A percentile compares a stretch with the other conserved stretches of the same genome.
Evolutionary conservation across 441 rosid genomes (phyloP).

Genomic region (Pelargonium myrrhifolium): DNA sequence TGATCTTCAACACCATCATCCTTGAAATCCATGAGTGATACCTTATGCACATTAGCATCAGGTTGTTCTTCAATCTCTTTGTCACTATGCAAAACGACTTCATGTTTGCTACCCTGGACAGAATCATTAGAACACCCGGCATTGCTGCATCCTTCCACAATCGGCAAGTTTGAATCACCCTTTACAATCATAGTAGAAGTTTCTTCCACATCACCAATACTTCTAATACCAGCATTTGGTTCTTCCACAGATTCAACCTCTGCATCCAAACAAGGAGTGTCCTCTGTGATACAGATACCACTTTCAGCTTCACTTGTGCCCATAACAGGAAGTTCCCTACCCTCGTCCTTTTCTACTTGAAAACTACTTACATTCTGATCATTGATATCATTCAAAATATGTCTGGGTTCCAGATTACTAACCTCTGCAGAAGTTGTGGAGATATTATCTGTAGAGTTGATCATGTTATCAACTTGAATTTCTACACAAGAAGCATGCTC

Average conservation of each 20-base stretch:
- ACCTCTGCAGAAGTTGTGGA: constrained; percentile 21
- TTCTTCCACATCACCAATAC: constrained; percentile 25
- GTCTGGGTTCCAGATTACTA: constrained; percentile 29
- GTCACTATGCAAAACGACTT: constrained; percentile 22
- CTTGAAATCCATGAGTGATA: neutral
- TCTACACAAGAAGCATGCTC: constrained; percentile 32
- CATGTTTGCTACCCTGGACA: constrained; percentile 21
- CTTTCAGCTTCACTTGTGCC: constrained; percentile 26
- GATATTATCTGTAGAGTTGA: constrained; percentile 20
- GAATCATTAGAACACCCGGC: constrained; percentile 11
- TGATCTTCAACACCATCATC: neutral
- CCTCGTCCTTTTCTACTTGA: constrained; percentile 19
- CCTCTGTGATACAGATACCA: constrained; percentile 21
- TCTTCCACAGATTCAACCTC: constrained; percentile 28
- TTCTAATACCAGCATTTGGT: constrained; percentile 20
- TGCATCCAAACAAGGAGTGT: constrained; percentile 19
- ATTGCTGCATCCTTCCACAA: constrained; percentile 31
- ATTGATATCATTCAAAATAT: constrained; percentile 24
- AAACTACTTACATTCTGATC: constrained; percentile 23
- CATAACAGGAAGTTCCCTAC: constrained; percentile 14
- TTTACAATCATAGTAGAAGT: constrained; percentile 24
- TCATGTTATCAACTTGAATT: constrained; percentile 30
- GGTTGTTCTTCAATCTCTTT: constrained; percentile 18
- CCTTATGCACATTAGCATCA: neutral
- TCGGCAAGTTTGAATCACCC: constrained; percentile 28